Base-by-base conservation (phyloP, 2,329 filamentous ascomycete genomes). In the Hypoxylon sp. region DNA sequence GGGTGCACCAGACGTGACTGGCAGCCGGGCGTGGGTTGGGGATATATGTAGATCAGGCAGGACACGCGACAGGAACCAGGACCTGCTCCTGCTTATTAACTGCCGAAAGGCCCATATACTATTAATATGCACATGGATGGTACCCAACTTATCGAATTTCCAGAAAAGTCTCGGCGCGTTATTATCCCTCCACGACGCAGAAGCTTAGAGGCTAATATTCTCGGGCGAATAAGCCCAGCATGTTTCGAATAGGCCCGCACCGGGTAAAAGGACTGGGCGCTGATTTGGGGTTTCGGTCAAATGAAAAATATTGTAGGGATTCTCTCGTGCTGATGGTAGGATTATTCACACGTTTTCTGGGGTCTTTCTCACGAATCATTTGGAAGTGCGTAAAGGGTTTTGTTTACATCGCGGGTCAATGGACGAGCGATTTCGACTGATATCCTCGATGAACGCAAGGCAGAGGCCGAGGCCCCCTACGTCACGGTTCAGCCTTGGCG, bases 51-150 rank as follows among this genome's bases (percentile, higher is more conserved):
- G 54, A 59, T 61, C 45, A 33, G 46, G 53, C 45, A 33, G 46
- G 53, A 12, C 36, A 36, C 59, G 40, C 24, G 16, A 26, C 14
- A n/a, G 42, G 33, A 51, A 54, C 32, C 12, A 44, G 32, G 18
- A n/a, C 42, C 20, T 42, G n/a, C 24, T 14, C 36, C 36, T 64
- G 55, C 62, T 63, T 68, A 63, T 60, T 68, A 65, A 68, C 65
- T 70, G 65, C 68, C 68, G 68, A 70, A 60, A 28, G 30, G 24
- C 58, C 28, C 4, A 49, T 32, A 55, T 65, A 16, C 65, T 68
- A 61, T 63, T 61, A 67, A 69, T 69, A 69, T 67, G 44, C 50
- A 55, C 54, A 46, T 67, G 64, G 64, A 42, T 69, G 64, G 64
- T 12, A 64, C 51, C 53, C 61, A 69, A 67, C 63, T 69, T 64